Evolutionary conservation across 2,329 filamentous ascomycete species (phyloP).

Genomic region (Botrytis byssoidea): DNA sequence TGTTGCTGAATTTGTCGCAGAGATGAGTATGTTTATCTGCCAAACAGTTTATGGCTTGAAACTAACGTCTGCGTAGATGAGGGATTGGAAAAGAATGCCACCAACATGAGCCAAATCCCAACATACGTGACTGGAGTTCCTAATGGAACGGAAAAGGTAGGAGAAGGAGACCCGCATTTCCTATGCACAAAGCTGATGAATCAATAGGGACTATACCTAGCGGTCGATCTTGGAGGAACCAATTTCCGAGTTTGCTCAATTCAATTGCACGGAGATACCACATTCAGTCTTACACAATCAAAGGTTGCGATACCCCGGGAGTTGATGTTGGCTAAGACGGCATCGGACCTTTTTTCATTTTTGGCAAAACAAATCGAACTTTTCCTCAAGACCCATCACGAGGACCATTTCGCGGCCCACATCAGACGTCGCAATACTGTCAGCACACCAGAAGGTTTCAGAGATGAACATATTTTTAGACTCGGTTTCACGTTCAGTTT

Average conservation of each 20-base stretch:
- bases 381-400: slow-evolving; percentile 85
- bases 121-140: slow-evolving; percentile 95
- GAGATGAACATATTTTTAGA: slow-evolving; percentile 79
- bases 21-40: slow-evolving; percentile 66
- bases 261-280: slow-evolving; percentile 87
- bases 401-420: slow-evolving; percentile 77
- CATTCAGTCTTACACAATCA: slow-evolving; percentile 88
- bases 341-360: slow-evolving; percentile 86
- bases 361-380: slow-evolving; percentile 87
- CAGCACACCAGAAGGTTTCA: slow-evolving; percentile 57
- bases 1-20: slow-evolving; percentile 79
- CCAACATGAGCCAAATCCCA: slow-evolving; percentile 90
- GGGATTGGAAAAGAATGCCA: slow-evolving; percentile 73
- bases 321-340: slow-evolving; percentile 85
- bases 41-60: slow-evolving; percentile 27
- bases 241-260: slow-evolving; percentile 99
- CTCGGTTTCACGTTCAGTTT: slow-evolving; percentile 99
- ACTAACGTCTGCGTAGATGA: slow-evolving; percentile 57
- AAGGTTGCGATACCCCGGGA: slow-evolving; percentile 89
- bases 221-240: slow-evolving; percentile 95
- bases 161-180: slow-evolving; percentile 11
- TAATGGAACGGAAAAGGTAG: slow-evolving; percentile 95
- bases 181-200: slow-evolving; percentile 9
- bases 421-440: slow-evolving; percentile 61
- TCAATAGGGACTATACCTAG: slow-evolving; percentile 77